Evolutionary conservation across 306 rosid genomes (phyloP).

Genomic region (Cercis canadensis): DNA sequence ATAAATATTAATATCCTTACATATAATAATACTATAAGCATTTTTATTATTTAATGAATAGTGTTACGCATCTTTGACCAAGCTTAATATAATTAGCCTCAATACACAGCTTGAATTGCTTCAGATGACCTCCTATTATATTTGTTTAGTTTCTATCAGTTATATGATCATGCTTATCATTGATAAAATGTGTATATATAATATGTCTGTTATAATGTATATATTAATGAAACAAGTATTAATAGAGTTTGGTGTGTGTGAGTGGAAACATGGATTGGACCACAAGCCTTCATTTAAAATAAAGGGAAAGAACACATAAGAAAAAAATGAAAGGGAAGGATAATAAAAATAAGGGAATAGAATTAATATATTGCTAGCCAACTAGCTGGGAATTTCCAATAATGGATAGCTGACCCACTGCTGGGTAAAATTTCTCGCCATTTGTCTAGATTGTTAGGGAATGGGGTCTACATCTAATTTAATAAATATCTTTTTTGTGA

Average conservation of each 20-base stretch:
- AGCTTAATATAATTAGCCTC: no score
- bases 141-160: no score
- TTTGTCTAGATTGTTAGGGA: conserved; percentile 50
- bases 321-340: no score
- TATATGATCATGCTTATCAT: conserved; percentile 39
- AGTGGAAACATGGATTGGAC: conserved; percentile 61
- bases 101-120: no score
- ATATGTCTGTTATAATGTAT: conserved; percentile 14
- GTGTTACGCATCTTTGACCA: no score
- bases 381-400: conserved; percentile 55
- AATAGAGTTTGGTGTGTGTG: conserved; percentile 37
- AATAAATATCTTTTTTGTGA: conserved; percentile 37
- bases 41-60: no score
- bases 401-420: conserved; percentile 58
- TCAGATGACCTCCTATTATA: no score
- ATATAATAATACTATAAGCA: no score
- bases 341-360: conserved; percentile 26
- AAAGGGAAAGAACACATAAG: conserved; percentile 1
- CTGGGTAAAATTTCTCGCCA: conserved; percentile 50
- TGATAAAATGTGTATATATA: conserved; percentile 36
- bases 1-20: no score
- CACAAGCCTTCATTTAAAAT: conserved; percentile 44
- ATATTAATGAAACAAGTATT: conserved; percentile 32
- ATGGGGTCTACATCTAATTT: conserved; percentile 46
- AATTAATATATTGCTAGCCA: conserved; percentile 42